Percentiles rank a stretch among this genome's conserved stretches.
Evolutionary conservation across 305 asterid genomes (phyloP).

Genomic region (Caryopteris hybrid): DNA sequence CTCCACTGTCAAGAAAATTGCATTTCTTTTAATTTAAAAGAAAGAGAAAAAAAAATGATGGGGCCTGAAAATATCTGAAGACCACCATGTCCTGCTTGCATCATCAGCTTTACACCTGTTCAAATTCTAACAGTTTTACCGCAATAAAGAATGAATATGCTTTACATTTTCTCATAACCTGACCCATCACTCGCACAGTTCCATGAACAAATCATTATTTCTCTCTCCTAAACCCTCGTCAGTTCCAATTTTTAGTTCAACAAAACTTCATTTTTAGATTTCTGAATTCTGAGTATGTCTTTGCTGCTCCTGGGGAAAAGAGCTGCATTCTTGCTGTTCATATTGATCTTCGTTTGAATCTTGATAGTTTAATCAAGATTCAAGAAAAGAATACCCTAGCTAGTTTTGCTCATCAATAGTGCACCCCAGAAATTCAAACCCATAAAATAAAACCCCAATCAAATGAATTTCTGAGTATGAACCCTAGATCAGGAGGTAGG

Average conservation of each 20-base stretch:
- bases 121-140: background rate
- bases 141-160: background rate
- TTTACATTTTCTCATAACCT: constrained; percentile 4
- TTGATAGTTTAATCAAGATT: background rate
- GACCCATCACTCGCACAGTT: background rate
- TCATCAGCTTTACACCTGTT: constrained; percentile 27
- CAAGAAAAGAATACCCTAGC: no score
- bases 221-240: background rate
- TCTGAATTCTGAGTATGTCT: background rate
- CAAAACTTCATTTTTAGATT: no score
- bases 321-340: background rate
- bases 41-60: background rate
- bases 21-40: no score
- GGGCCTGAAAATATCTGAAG: constrained; percentile 28
- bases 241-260: background rate
- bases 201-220: background rate
- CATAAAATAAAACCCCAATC: background rate
- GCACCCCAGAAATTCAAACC: no score
- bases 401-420: no score
- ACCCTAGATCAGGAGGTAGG: background rate
- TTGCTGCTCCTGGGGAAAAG: background rate
- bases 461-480: background rate
- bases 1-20: no score
- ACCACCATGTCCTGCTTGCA: constrained; percentile 15
- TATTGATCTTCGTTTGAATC: constrained; percentile 2